phyloP scores from a whole-genome alignment of 2,329 filamentous ascomycete genomes.

The Penicillium sp. region DNA sequence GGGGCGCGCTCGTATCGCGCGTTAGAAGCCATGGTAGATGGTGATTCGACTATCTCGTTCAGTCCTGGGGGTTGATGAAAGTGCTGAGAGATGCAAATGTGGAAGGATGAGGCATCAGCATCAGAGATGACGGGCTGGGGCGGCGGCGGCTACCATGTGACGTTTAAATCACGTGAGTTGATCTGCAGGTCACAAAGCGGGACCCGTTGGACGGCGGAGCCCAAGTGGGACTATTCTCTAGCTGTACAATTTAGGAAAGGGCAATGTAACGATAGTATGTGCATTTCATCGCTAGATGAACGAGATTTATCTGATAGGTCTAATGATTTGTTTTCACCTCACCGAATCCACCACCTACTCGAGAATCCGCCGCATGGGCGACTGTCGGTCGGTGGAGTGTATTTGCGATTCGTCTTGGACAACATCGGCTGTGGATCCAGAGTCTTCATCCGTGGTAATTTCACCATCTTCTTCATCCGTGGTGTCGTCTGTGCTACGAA shows the following conservation, averaged over 20 bases:
- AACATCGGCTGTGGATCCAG: conserved; percentile 6
- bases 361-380: conserved; percentile 9
- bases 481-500: conserved; percentile 39
- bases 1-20: conserved; percentile 83
- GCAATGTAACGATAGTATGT: conserved; percentile 6
- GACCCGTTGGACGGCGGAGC: neutral
- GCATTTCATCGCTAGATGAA: conserved; percentile 7
- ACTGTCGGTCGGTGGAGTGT: neutral
- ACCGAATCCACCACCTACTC: conserved; percentile 6
- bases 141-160: conserved; percentile 21
- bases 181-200: conserved; percentile 8
- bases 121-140: conserved; percentile 2
- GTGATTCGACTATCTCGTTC: neutral
- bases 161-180: conserved; percentile 19
- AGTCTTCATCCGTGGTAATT: conserved; percentile 34
- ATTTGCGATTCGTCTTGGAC: conserved; percentile 1
- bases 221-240: neutral
- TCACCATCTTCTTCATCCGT: conserved; percentile 43
- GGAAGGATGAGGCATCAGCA: conserved; percentile 5
- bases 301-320: conserved; percentile 3
- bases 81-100: conserved; percentile 4
- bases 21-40: conserved; percentile 66
- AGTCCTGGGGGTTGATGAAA: neutral
- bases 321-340: conserved; percentile 3
- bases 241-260: too few relatives aligned